Conservation (phyloP, 164 flowering plant species). For the Berberis vulgaris region DNA sequence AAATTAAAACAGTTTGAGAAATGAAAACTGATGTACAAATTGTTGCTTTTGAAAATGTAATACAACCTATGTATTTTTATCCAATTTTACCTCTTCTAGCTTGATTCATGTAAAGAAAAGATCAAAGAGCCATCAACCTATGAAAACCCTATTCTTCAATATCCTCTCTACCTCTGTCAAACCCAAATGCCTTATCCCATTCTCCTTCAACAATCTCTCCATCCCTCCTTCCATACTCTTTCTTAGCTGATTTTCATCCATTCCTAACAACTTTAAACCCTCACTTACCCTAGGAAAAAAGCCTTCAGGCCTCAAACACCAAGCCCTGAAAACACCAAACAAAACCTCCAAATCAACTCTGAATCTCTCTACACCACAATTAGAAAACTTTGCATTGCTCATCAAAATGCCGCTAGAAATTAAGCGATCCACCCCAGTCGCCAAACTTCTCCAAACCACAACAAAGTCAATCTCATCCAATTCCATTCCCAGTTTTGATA, state of each 20-base stretch:
- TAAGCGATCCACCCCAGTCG: conserved; percentile 52
- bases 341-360: conserved; percentile 56
- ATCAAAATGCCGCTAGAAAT: conserved; percentile 51
- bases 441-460: conserved; percentile 73
- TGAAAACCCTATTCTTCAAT: conserved; percentile 40
- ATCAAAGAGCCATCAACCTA: neutral
- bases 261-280: conserved; percentile 64
- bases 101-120: neutral
- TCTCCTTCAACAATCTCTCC: conserved; percentile 57
- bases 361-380: conserved; percentile 63
- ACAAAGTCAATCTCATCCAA: conserved; percentile 67
- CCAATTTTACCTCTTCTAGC: neutral
- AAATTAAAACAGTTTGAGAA: too few relatives aligned
- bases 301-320: conserved; percentile 95
- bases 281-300: conserved; percentile 72
- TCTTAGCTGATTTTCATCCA: conserved; percentile 43
- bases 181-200: conserved; percentile 50
- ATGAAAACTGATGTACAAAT: too few relatives aligned
- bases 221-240: conserved; percentile 27
- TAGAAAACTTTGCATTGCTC: conserved; percentile 58
- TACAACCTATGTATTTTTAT: too few relatives aligned
- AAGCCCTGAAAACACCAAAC: conserved; percentile 64
- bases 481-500: conserved; percentile 38
- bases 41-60: too few relatives aligned
- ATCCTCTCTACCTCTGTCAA: conserved; percentile 59